Evolutionary conservation across 1,139 yeast species (phyloP).

Genomic region (Zygosaccharomyces sapae): DNA sequence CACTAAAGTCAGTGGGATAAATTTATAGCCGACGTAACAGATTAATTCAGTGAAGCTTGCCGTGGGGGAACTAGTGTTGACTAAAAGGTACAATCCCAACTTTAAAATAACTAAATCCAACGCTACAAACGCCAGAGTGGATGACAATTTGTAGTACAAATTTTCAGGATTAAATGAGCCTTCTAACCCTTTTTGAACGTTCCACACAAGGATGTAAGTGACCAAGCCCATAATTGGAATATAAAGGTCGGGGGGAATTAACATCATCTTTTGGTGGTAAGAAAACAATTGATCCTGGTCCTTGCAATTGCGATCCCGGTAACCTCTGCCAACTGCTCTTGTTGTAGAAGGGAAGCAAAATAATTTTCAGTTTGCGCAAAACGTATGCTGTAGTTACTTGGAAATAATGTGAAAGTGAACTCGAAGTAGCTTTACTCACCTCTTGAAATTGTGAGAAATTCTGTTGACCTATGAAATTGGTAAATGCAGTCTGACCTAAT

Average conservation of each 20-base stretch:
- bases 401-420: constrained; percentile 57
- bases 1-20: constrained; percentile 66
- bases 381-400: constrained; percentile 90
- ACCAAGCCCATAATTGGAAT: constrained; percentile 91
- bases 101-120: constrained; percentile 63
- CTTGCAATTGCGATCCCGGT: constrained; percentile 40
- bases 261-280: constrained; percentile 49
- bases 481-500: constrained; percentile 80
- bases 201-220: constrained; percentile 82
- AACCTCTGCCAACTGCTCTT: constrained; percentile 65
- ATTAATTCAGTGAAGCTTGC: constrained; percentile 70
- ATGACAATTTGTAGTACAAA: constrained; percentile 85
- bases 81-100: constrained; percentile 57
- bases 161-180: constrained; percentile 93
- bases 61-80: constrained; percentile 35
- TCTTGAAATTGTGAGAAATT: constrained; percentile 35
- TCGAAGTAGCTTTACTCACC: constrained; percentile 30
- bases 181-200: constrained; percentile 77
- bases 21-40: constrained; percentile 92
- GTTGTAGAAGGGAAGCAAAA: constrained; percentile 83
- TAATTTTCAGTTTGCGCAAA: constrained; percentile 61
- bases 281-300: constrained; percentile 22
- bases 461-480: constrained; percentile 35
- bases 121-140: constrained; percentile 77
- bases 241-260: constrained; percentile 96